Evolutionary conservation across 176 grass and related monocot species (phyloP), one percentile per base, ranked within the genome.

Genomic region (Echinochloa phyllopogon): DNA sequence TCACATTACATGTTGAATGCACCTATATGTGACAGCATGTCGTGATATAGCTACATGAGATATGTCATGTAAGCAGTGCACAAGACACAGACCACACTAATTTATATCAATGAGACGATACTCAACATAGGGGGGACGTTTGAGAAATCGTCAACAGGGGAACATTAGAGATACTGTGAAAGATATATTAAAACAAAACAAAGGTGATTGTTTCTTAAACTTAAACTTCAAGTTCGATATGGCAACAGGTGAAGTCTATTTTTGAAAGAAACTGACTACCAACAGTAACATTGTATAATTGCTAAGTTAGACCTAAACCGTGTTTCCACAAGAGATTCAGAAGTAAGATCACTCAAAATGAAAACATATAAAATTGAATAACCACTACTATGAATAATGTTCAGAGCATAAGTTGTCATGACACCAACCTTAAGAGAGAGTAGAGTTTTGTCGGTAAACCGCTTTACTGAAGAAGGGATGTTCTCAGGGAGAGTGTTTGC

Each of bases 381-480:
- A 75, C 42, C 5, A 27, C 78, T 57, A 75, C 3, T 25, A 69
- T 50, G 29, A 16, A 45, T 11, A 14, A 24, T 79, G 80, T 69
- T 72, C 38, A 78, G 48, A 44, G 12, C 60, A 89, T 75, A 18
- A 79, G 20, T 51, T 72, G 17, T 53, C n/a, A 91, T 42, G 24
- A 82, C 17, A 39, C 78, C 83, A 85, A 95, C 96, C 89, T 94
- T 92, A 55, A 94, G 93, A 75, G 93, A 89, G 10, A 91, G 86
- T 58, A 98, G 43, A 74, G 89, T 90, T 79, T 77, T 88, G 77
- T 98, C 91, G 33, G 96, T 87, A 60, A 95, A 95, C 39, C 80
- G 88, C 65, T 91, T 98, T 23, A 94, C 93, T 90, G 89, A 95
- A 82, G 85, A 83, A n/a, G 89, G 96, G 48, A 85, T 87, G 65